Evolutionary conservation across 305 asterid genomes (phyloP).

Genomic region (Ajuga reptans): DNA sequence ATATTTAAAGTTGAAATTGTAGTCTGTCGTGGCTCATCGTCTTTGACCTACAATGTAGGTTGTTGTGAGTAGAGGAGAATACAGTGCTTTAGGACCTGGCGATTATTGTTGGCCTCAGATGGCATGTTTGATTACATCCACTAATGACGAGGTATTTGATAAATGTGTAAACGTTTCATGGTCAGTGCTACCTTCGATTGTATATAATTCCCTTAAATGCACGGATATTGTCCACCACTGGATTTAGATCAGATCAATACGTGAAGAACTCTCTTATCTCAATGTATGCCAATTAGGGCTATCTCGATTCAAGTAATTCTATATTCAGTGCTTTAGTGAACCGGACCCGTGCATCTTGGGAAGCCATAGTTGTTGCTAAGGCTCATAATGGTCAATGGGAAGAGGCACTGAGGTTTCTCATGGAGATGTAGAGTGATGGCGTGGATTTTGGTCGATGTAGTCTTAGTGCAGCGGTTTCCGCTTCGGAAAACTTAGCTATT

Average conservation of each 20-base stretch:
- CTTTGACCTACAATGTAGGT: constrained; percentile 41
- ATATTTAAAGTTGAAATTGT: neutral
- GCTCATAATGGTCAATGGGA: constrained; percentile 68
- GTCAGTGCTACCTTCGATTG: constrained; percentile 40
- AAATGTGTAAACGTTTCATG: constrained; percentile 29
- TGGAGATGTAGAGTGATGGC: constrained; percentile 66
- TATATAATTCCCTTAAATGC: constrained; percentile 70
- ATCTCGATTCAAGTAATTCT: constrained; percentile 50
- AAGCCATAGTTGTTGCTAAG: constrained; percentile 73
- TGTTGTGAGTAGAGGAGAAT: constrained; percentile 73
- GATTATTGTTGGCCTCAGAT: constrained; percentile 84
- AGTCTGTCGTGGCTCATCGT: constrained; percentile 5
- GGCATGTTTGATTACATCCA: constrained; percentile 67
- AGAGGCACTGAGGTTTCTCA: constrained; percentile 60
- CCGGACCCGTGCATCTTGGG: constrained; percentile 61
- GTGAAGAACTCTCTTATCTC: constrained; percentile 69
- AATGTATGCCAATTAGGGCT: constrained; percentile 80
- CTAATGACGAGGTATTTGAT: constrained; percentile 47
- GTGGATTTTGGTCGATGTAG: constrained; percentile 65
- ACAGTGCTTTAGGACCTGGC: constrained; percentile 41
- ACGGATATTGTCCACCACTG: constrained; percentile 34
- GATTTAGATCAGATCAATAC: constrained; percentile 54
- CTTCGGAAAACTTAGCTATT: constrained; percentile 64
- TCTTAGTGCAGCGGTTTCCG: constrained; percentile 69
- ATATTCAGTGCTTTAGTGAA: constrained; percentile 40